Conservation (phyloP, 1,284 basidiomycete species). For the Ustilago loliicola region DNA sequence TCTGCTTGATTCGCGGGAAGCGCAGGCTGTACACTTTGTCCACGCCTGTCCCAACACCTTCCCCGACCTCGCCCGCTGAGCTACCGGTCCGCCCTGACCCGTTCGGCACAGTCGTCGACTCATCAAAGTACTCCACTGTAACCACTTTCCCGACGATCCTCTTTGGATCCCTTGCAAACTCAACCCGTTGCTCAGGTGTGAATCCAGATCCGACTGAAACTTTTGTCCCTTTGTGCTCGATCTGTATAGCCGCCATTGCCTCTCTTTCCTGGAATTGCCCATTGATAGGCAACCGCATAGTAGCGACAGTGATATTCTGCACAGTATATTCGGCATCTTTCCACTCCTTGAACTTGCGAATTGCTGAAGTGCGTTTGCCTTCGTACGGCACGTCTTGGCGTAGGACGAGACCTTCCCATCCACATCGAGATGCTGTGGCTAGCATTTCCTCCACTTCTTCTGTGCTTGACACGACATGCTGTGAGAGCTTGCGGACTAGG, state of each 20-base stretch:
- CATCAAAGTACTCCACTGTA: slow-evolving; percentile 58
- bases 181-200: slow-evolving; percentile 48
- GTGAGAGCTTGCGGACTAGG: slow-evolving; percentile 42
- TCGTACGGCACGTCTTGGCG: slow-evolving; percentile 53
- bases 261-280: slow-evolving; percentile 43
- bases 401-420: slow-evolving; percentile 61
- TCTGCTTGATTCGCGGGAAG: slow-evolving; percentile 59
- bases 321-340: slow-evolving; percentile 61
- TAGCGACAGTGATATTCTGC: slow-evolving; percentile 29
- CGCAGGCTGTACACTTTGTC: slow-evolving; percentile 44
- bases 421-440: slow-evolving; percentile 23
- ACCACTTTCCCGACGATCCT: slow-evolving; percentile 52
- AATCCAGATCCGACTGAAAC: slow-evolving; percentile 60
- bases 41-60: slow-evolving; percentile 2
- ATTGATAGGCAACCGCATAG: slow-evolving; percentile 55
- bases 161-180: slow-evolving; percentile 46
- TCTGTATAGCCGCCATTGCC: slow-evolving; percentile 47
- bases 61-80: not conserved
- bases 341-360: slow-evolving; percentile 58
- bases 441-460: slow-evolving; percentile 29
- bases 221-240: slow-evolving; percentile 45
- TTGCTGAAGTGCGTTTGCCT: slow-evolving; percentile 49
- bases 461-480: slow-evolving; percentile 20
- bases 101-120: slow-evolving; percentile 22
- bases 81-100: slow-evolving; percentile 12